These are phyloP conservation scores for Pseudocercospora macadamiae DNA, from an alignment of 2,329 filamentous ascomycete genomes.

Conservation along the genomic window DNA sequence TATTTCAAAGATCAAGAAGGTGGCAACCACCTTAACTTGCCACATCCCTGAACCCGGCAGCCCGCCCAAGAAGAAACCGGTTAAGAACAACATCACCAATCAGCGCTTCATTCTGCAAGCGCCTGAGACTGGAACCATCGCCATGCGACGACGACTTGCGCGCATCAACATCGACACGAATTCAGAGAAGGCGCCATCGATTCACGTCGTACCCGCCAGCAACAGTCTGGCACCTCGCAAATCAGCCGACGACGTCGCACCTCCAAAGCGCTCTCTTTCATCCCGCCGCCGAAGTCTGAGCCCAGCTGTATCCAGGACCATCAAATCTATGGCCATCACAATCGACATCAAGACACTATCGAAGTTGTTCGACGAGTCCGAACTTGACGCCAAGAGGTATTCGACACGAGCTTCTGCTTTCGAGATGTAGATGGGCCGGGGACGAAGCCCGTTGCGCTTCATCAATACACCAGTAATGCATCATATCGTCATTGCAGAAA, in stretches of 20 bases:
- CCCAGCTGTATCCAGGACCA: background rate
- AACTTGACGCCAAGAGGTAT: slow-evolving; percentile 14
- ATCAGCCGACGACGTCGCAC: slow-evolving; percentile 11
- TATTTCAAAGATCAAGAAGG: slow-evolving; percentile 1
- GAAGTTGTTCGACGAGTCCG: slow-evolving; percentile 14
- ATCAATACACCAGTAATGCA: background rate
- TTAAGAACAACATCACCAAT: slow-evolving; percentile 13
- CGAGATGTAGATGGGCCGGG: background rate
- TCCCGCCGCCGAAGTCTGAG: slow-evolving; percentile 5
- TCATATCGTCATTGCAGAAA: background rate
- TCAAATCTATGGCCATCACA: slow-evolving; percentile 13
- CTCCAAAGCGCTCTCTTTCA: background rate
- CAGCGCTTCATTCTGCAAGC: slow-evolving; percentile 10
- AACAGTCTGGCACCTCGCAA: too few species aligned
- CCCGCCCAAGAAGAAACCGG: slow-evolving; percentile 1
- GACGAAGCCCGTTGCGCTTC: background rate
- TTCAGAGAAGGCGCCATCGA: background rate
- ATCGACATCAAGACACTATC: slow-evolving; percentile 13
- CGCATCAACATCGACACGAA: background rate
- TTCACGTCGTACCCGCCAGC: background rate
- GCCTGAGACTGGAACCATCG: slow-evolving; percentile 12
- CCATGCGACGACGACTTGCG: slow-evolving; percentile 9
- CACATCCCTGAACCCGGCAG: slow-evolving; percentile 6
- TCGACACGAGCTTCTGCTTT: slow-evolving; percentile 10
- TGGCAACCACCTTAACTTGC: slow-evolving; percentile 5